Conservation (phyloP, 805 yeast genomes). For the Komagataella pastoris region DNA sequence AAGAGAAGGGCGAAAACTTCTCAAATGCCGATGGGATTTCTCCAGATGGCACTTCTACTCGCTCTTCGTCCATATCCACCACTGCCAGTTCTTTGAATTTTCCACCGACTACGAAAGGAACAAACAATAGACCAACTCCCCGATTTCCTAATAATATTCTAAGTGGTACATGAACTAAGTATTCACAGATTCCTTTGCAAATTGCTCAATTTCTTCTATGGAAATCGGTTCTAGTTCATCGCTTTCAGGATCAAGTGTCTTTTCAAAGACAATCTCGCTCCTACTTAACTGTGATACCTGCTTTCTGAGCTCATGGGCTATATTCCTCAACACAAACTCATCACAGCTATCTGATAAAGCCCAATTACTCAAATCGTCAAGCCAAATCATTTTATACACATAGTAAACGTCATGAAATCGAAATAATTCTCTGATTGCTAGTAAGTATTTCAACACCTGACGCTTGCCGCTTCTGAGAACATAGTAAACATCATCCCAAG, state of each 20-base stretch:
- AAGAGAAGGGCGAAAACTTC: not conserved
- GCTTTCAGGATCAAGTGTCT: slow-evolving; percentile 17
- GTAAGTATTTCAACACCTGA: slow-evolving; percentile 42
- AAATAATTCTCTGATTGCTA: slow-evolving; percentile 58
- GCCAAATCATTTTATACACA: slow-evolving; percentile 63
- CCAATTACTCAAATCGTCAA: slow-evolving; percentile 75
- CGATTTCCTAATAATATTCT: slow-evolving; percentile 8
- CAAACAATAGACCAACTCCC: not conserved
- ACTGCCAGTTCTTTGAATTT: not conserved
- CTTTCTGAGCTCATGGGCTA: slow-evolving; percentile 53
- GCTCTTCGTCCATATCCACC: not conserved
- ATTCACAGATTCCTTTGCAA: slow-evolving; percentile 26
- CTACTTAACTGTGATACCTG: slow-evolving; percentile 25
- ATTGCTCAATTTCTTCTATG: slow-evolving; percentile 36
- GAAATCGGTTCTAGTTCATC: slow-evolving; percentile 7
- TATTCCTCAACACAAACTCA: slow-evolving; percentile 42
- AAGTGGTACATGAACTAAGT: slow-evolving; percentile 1
- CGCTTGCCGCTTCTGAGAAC: slow-evolving; percentile 59
- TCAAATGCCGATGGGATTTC: not conserved
- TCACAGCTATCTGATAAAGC: slow-evolving; percentile 43
- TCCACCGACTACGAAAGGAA: not conserved
- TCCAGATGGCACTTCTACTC: not conserved
- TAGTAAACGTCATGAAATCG: slow-evolving; percentile 76
- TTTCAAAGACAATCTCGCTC: slow-evolving; percentile 42
- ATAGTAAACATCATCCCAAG: slow-evolving; percentile 66